phyloP scores from a whole-genome alignment of 164 flowering plant genomes.

The Chimonanthus praecox region DNA sequence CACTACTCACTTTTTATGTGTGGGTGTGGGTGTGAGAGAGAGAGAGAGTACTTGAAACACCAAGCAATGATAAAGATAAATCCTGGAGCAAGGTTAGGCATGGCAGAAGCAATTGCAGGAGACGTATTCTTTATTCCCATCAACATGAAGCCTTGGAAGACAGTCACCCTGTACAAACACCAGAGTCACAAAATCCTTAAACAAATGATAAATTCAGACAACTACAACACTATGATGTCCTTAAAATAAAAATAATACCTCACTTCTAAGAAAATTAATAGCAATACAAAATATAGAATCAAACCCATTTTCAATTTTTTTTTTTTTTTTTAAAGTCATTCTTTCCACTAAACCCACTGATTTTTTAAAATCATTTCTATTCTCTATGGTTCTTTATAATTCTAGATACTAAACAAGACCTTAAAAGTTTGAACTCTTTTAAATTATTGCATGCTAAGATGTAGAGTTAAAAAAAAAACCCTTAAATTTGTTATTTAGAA shows the following conservation, averaged over 20 bases:
- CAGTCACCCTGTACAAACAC: conserved; percentile 37
- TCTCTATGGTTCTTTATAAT: neutral
- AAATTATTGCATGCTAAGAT: no score
- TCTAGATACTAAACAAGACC: neutral
- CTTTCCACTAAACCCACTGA: neutral
- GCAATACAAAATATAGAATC: no score
- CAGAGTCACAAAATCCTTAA: neutral
- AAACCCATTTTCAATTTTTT: no score
- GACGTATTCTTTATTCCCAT: conserved; percentile 66
- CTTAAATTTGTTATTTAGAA: no score
- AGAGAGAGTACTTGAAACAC: conserved; percentile 40
- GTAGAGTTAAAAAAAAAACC: neutral
- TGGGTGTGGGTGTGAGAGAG: conserved; percentile 1
- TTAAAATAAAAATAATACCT: no score
- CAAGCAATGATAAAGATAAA: conserved; percentile 80
- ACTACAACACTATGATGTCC: no score
- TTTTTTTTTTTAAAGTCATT: no score
- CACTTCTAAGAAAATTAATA: no score
- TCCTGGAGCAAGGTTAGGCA: conserved; percentile 92
- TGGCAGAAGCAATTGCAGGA: conserved; percentile 82
- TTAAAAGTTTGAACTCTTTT: neutral
- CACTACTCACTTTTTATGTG: no score
- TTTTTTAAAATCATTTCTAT: neutral
- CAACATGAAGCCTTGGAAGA: conserved; percentile 54
- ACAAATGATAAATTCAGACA: neutral